Evolutionary conservation across 768 basidiomycete genomes (phyloP).

Genomic region (Calocera viscosa): DNA sequence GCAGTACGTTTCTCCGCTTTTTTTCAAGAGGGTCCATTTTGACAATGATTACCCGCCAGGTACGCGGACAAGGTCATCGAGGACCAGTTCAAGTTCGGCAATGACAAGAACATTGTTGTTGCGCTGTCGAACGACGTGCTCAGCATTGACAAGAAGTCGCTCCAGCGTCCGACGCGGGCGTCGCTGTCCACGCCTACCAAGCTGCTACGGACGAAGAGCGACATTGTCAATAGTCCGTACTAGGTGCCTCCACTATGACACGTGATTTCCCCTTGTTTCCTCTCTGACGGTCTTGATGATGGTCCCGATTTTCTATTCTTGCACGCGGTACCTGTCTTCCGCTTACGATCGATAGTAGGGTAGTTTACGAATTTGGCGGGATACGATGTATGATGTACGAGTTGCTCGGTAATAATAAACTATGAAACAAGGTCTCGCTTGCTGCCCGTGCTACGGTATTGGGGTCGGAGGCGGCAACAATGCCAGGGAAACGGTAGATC

Average conservation of each 20-base stretch:
- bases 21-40: background rate
- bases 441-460: no score
- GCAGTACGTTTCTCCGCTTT: constrained; percentile 33
- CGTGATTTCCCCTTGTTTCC: background rate
- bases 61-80: constrained; percentile 92
- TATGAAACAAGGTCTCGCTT: background rate
- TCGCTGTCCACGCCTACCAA: constrained; percentile 20
- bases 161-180: constrained; percentile 67
- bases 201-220: constrained; percentile 20
- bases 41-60: constrained; percentile 23
- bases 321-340: background rate
- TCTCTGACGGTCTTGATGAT: background rate
- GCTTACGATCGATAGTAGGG: background rate
- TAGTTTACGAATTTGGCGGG: constrained; percentile 5
- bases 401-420: background rate
- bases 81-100: constrained; percentile 95
- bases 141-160: constrained; percentile 83
- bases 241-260: background rate
- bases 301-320: background rate
- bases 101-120: constrained; percentile 94
- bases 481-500: background rate
- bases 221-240: constrained; percentile 24
- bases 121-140: constrained; percentile 89
- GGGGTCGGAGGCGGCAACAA: no score
- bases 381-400: background rate